Evolutionary conservation across 1,139 yeast species (phyloP).

Genomic region (Arxiozyma heterogenica): DNA sequence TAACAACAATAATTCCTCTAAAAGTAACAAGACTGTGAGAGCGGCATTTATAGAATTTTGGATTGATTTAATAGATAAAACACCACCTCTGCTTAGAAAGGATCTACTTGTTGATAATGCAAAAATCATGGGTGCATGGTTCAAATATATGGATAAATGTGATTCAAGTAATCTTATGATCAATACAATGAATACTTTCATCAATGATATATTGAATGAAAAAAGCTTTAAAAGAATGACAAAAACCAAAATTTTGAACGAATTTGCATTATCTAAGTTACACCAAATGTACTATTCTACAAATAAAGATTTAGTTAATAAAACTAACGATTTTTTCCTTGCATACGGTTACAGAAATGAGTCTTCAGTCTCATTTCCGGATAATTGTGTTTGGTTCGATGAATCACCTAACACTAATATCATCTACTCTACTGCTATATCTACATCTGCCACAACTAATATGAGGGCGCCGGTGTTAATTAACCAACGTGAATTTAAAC

Average conservation of each 20-base stretch:
- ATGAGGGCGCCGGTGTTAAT: slow-evolving; percentile 23
- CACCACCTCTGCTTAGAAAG: slow-evolving; percentile 48
- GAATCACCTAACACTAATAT: slow-evolving; percentile 22
- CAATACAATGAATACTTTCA: slow-evolving; percentile 41
- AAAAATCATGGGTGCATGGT: slow-evolving; percentile 52
- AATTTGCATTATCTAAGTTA: slow-evolving; percentile 56
- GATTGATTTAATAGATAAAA: slow-evolving; percentile 41
- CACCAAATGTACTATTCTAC: slow-evolving; percentile 43
- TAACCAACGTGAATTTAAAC: slow-evolving; percentile 43
- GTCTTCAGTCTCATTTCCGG: slow-evolving; percentile 55
- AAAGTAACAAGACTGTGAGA: slow-evolving; percentile 35
- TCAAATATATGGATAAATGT: slow-evolving; percentile 50
- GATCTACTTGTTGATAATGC: slow-evolving; percentile 52
- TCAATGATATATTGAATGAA: slow-evolving; percentile 48
- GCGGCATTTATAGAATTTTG: slow-evolving; percentile 53
- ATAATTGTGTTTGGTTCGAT: slow-evolving; percentile 48
- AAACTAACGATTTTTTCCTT: slow-evolving; percentile 43
- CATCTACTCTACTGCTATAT: slow-evolving; percentile 5
- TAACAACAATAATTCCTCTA: slow-evolving; percentile 27
- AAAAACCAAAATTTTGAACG: slow-evolving; percentile 71
- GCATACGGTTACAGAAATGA: slow-evolving; percentile 43
- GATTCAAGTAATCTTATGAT: slow-evolving; percentile 42
- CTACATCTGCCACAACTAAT: slow-evolving; percentile 9
- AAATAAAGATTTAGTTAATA: slow-evolving; percentile 31
- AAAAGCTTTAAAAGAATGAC: slow-evolving; percentile 53